Conservation (phyloP, 2,329 filamentous ascomycete species). For the Epichloe uncinata region DNA sequence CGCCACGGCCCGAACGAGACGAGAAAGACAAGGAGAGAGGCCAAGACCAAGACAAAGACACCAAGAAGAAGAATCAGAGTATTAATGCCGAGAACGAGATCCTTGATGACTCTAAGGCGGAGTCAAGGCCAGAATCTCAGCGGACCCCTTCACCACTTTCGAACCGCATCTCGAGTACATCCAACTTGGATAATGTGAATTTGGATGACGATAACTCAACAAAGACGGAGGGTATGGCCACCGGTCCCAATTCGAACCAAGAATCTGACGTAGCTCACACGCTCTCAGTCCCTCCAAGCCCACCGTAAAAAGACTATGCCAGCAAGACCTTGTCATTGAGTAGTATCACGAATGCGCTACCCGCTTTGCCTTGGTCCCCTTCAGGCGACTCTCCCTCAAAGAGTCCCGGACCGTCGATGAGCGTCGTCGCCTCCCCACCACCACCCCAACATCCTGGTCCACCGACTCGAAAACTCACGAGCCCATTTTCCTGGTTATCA, state of each 20-base stretch:
- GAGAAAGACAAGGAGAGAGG: not conserved
- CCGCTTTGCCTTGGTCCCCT: conserved; percentile 60
- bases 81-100: conserved; percentile 5
- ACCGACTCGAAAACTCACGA: conserved; percentile 60
- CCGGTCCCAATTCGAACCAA: not conserved
- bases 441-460: conserved; percentile 17
- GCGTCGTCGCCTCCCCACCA: conserved; percentile 18
- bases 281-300: conserved; percentile 17
- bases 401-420: conserved; percentile 24
- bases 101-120: conserved; percentile 9
- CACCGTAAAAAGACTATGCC: conserved; percentile 23
- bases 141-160: conserved; percentile 27
- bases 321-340: conserved; percentile 49
- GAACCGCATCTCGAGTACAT: conserved; percentile 32
- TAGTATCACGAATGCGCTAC: conserved; percentile 59
- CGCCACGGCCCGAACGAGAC: conserved; percentile 7
- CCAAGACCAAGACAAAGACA: conserved; percentile 1
- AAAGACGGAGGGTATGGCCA: conserved; percentile 19
- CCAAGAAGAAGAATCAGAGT: conserved; percentile 8
- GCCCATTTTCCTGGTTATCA: conserved; percentile 78
- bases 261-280: conserved; percentile 9
- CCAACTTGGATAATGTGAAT: conserved; percentile 48
- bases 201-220: conserved; percentile 44
- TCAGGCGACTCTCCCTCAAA: conserved; percentile 37
- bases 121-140: conserved; percentile 10